Percentiles rank a stretch among this genome's conserved stretches.
phyloP scores from a whole-genome alignment of 2,329 filamentous ascomycete species.

The Talaromyces sp. region DNA sequence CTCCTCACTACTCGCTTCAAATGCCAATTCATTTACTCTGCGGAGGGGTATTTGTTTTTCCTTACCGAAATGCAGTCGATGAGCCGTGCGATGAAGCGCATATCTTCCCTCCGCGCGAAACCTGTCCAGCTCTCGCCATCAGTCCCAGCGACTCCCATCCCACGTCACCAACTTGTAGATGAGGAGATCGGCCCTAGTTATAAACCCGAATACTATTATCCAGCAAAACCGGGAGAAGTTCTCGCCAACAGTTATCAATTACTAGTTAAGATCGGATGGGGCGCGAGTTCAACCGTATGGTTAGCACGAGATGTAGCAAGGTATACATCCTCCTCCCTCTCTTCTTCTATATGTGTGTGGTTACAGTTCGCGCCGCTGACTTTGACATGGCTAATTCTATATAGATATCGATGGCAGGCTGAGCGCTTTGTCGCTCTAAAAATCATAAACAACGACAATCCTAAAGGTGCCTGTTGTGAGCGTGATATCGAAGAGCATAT shows the following conservation, averaged over 20 bases:
- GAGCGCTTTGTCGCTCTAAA: conserved; percentile 27
- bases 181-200: conserved; percentile 5
- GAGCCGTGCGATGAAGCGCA: neutral
- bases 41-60: neutral
- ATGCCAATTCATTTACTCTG: neutral
- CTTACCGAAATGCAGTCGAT: neutral
- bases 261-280: conserved; percentile 34
- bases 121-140: neutral
- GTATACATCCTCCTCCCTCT: neutral
- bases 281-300: conserved; percentile 32
- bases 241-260: conserved; percentile 29
- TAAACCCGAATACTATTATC: conserved; percentile 17
- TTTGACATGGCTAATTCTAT: neutral
- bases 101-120: neutral
- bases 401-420: conserved; percentile 14
- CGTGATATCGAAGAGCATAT: conserved; percentile 41
- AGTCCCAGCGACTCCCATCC: neutral
- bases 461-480: conserved; percentile 30
- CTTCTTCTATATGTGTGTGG: neutral
- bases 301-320: conserved; percentile 28
- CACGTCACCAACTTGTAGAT: conserved; percentile 6
- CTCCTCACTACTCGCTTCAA: neutral
- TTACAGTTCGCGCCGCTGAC: neutral
- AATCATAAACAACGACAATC: conserved; percentile 25
- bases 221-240: conserved; percentile 26